These are phyloP conservation scores for Yamadazyma nakazawae DNA, from an alignment of 805 yeast species.

Conservation along the genomic window DNA sequence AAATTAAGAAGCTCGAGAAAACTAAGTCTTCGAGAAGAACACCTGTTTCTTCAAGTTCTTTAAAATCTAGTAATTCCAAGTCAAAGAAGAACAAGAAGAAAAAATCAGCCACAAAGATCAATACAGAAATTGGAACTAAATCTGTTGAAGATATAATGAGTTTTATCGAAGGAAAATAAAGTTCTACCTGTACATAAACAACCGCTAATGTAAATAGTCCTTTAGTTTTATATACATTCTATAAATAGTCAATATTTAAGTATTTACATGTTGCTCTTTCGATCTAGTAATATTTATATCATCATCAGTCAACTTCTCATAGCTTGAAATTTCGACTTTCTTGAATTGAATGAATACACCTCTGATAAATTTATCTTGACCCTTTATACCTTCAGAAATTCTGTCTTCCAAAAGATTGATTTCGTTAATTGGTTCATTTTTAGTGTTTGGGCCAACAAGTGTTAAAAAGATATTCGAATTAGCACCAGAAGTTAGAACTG, in stretches of 20 bases:
- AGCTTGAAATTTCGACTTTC: conserved; percentile 3
- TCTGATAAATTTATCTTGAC: conserved; percentile 41
- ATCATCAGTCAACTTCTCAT: conserved; percentile 3
- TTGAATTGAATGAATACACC: conserved; percentile 25
- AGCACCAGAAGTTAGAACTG: conserved; percentile 58
- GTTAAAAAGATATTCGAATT: conserved; percentile 41
- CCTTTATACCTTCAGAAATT: conserved; percentile 32
- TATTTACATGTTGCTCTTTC: not conserved
- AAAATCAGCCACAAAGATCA: conserved; percentile 2
- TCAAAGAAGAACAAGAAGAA: conserved; percentile 11
- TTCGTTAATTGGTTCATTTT: conserved; percentile 24
- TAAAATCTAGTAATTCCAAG: conserved; percentile 12
- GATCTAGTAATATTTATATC: conserved; percentile 4
- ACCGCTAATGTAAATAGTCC: not conserved
- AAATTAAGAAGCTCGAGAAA: conserved; percentile 11
- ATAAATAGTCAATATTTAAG: not conserved
- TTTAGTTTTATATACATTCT: not conserved
- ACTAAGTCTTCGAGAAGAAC: conserved; percentile 5
- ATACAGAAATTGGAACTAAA: conserved; percentile 49
- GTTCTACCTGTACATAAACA: conserved; percentile 1
- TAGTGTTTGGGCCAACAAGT: conserved; percentile 19
- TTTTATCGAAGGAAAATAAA: conserved; percentile 58
- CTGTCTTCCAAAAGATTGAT: conserved; percentile 31
- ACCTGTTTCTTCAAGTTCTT: conserved; percentile 6
- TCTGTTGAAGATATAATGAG: conserved; percentile 70